Evolutionary conservation across 441 rosid species (phyloP).

Genomic region (Raphanus hybrid): DNA sequence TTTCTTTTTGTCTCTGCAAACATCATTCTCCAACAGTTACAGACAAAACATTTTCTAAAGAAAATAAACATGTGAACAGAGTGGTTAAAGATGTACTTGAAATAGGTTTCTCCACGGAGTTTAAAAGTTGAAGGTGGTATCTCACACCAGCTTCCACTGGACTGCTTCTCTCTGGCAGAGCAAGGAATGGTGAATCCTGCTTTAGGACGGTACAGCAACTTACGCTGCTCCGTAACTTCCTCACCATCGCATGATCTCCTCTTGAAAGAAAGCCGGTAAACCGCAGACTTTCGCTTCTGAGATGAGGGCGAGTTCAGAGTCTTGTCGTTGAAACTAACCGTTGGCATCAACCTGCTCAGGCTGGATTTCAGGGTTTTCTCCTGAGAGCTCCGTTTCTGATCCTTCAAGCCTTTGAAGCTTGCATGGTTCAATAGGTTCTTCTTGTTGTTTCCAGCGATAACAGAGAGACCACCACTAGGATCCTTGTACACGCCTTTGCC

Average conservation of each 20-base stretch:
- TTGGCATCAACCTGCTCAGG: constrained; percentile 61
- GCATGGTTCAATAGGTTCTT: constrained; percentile 58
- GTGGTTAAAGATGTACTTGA: constrained; percentile 57
- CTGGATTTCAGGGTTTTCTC: constrained; percentile 58
- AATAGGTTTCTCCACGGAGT: constrained; percentile 77
- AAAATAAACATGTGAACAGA: no score
- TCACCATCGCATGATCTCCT: constrained; percentile 83
- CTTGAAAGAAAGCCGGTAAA: constrained; percentile 81
- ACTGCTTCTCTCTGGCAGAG: constrained; percentile 54
- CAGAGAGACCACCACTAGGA: constrained; percentile 50
- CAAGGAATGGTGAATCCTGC: constrained; percentile 52
- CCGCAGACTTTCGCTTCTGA: constrained; percentile 63
- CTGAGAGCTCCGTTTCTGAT: constrained; percentile 49
- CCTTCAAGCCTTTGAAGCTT: constrained; percentile 70
- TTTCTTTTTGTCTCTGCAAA: constrained; percentile 83
- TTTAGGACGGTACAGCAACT: constrained; percentile 65
- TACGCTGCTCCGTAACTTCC: constrained; percentile 60
- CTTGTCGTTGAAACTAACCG: constrained; percentile 74
- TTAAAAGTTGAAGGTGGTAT: constrained; percentile 87
- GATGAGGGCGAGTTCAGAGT: constrained; percentile 46
- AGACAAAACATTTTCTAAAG: background rate
- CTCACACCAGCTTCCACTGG: constrained; percentile 72
- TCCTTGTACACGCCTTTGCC: constrained; percentile 59
- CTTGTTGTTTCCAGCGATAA: constrained; percentile 53
- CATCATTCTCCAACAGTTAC: constrained; percentile 37